Conservation (phyloP, 1,139 yeast genomes). For the Lodderomyces pseudojiufengensis region DNA sequence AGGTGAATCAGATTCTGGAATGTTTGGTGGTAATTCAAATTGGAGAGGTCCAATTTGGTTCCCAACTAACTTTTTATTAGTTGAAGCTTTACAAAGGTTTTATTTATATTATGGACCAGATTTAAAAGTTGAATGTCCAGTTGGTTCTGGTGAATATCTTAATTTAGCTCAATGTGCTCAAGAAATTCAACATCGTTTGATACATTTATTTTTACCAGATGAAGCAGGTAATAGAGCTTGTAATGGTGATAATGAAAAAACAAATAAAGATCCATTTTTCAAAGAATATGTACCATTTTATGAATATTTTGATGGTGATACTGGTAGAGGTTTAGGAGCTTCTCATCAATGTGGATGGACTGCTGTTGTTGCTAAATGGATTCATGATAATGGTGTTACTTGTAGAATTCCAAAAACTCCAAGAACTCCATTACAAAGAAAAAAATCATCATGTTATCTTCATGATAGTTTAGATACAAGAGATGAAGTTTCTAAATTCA, state of each 20-base stretch:
- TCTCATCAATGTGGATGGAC: conserved; percentile 99
- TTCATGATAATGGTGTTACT: conserved; percentile 84
- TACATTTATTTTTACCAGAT: conserved; percentile 73
- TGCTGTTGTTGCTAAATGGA: conserved; percentile 87
- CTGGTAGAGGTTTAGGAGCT: conserved; percentile 93
- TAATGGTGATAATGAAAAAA: conserved; percentile 63
- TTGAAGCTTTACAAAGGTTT: conserved; percentile 86
- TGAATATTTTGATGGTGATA: conserved; percentile 93
- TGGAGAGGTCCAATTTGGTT: conserved; percentile 99
- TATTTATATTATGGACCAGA: conserved; percentile 87
- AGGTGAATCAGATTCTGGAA: conserved; percentile 91
- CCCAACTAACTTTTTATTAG: conserved; percentile 84
- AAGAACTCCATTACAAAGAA: conserved; percentile 32
- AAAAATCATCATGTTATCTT: conserved; percentile 26
- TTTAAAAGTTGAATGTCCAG: conserved; percentile 86
- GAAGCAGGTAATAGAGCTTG: conserved; percentile 73
- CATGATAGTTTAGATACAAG: conserved; percentile 28
- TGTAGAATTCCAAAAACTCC: conserved; percentile 54
- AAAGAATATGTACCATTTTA: conserved; percentile 76
- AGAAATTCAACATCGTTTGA: conserved; percentile 83
- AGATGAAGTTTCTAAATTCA: conserved; percentile 31
- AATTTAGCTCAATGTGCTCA: conserved; percentile 93
- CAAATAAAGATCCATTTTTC: conserved; percentile 70
- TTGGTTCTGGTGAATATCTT: conserved; percentile 75
- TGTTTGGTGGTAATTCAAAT: conserved; percentile 96